phyloP scores from a whole-genome alignment of 805 yeast species.

The Candida maris region DNA sequence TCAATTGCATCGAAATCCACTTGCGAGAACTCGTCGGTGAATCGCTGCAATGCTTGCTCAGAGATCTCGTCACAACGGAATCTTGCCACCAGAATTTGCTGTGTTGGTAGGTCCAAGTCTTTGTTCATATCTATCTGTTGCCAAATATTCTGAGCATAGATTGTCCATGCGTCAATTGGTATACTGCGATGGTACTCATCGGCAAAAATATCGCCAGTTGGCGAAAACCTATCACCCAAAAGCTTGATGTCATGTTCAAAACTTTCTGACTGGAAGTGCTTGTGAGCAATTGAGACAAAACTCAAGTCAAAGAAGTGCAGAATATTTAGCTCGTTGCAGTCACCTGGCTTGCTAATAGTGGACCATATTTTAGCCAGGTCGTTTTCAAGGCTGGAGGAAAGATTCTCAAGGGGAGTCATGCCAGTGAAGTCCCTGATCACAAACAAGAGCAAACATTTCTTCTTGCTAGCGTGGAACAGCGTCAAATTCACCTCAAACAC shows the following conservation, averaged over 20 bases:
- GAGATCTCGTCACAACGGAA: conserved; percentile 92
- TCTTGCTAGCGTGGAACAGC: conserved; percentile 63
- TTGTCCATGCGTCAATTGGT: conserved; percentile 95
- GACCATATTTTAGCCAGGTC: conserved; percentile 82
- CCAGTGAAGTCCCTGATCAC: conserved; percentile 93
- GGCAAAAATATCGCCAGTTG: conserved; percentile 47
- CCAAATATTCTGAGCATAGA: conserved; percentile 91
- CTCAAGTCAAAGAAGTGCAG: conserved; percentile 80
- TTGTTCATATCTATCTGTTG: conserved; percentile 88
- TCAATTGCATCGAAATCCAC: conserved; percentile 26
- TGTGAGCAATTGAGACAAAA: conserved; percentile 81
- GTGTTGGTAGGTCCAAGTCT: conserved; percentile 95
- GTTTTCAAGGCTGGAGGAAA: conserved; percentile 61
- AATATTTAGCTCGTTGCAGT: conserved; percentile 50
- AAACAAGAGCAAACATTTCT: conserved; percentile 66
- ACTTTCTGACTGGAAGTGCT: conserved; percentile 70
- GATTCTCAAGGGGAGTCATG: conserved; percentile 70
- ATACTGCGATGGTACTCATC: conserved; percentile 75
- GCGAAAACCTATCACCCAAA: conserved; percentile 61
- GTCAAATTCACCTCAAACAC: conserved; percentile 94
- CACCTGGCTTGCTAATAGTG: conserved; percentile 67
- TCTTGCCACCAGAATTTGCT: conserved; percentile 89
- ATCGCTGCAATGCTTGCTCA: conserved; percentile 44
- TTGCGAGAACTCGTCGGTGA: conserved; percentile 34
- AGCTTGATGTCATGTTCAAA: conserved; percentile 57